Evolutionary conservation across 192 early-diverging fungal species (phyloP), one percentile per base, ranked within the genome.

Genomic region (Backusella westeae): DNA sequence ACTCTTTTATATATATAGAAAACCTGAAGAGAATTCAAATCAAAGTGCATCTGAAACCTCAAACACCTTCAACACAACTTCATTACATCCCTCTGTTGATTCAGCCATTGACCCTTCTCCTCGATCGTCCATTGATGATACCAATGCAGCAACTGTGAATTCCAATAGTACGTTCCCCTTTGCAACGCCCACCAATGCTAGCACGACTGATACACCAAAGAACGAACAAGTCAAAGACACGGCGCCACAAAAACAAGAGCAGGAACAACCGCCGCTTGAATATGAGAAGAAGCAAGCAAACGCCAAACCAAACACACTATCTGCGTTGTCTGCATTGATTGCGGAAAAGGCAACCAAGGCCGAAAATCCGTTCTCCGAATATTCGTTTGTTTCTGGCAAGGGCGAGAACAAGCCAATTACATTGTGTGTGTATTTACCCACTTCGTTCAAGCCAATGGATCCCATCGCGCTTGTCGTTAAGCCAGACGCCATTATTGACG

Each of bases 401-500:
- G 85, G 89, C 19, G 91, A 89, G 69, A 75, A 82, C 9, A 86
- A 84, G 34, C 81, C 89, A 3, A 84, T 91, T 7, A 85, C 82
- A 56, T 78, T 94, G 32, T 89, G 87, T 74, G 85, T 95, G 5
- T 93, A 89, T 83, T 67, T 94, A 34, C 88, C 93, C 1, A 77
- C 81, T 72, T 80, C 85, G 21, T 81, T 76, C 15, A 77, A 78
- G 4, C 86, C 85, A 9, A 75, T 67, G 15, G 80, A 80, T 15
- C 88, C 91, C 7, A 78, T 96, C 49, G 81, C 83, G 5, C 83
- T 99, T 14, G 85, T 87, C 3, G 93, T 98, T 17, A 92, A 91
- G 38, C 83, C 89, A 3, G 90, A 92, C 38, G 95, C 95, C 15
- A 91, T 89, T 23, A 95, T 98, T 2, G 95, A 98, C 75, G 95